These are phyloP conservation scores for Phytophthora syringae DNA, from an alignment of 352 stramenopile species.

Conservation along the genomic window DNA sequence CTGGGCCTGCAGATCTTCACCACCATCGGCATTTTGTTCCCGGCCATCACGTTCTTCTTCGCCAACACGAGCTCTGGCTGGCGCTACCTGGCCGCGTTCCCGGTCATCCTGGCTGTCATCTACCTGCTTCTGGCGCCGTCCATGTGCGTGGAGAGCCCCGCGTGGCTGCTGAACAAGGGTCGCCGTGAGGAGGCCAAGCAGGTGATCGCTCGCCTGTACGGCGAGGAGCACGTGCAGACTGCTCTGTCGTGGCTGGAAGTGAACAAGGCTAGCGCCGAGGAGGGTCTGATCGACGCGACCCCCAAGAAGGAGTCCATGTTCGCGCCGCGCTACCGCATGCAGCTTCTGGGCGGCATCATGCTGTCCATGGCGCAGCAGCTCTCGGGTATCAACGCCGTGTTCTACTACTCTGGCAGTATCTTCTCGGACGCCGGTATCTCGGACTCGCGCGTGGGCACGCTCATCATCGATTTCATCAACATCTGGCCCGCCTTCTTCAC, in stretches of 20 bases:
- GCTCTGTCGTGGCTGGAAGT: slow-evolving; percentile 39
- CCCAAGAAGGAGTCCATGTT: slow-evolving; percentile 38
- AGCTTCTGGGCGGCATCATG: no score
- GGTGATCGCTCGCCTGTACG: no score
- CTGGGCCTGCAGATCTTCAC: slow-evolving; percentile 56
- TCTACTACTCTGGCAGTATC: no score
- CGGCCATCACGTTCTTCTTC: slow-evolving; percentile 36
- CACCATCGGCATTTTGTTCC: no score
- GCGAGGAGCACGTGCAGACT: no score
- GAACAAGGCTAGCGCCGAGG: slow-evolving; percentile 11
- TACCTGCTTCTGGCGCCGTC: slow-evolving; percentile 26
- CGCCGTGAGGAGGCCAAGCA: slow-evolving; percentile 28
- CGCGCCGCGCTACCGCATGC: slow-evolving; percentile 21
- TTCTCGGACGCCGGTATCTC: no score
- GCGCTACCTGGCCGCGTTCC: slow-evolving; percentile 32
- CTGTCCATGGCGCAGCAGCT: no score
- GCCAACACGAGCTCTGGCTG: slow-evolving; percentile 30
- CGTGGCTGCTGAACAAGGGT: slow-evolving; percentile 52
- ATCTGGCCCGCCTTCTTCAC: no score
- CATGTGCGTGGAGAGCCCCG: slow-evolving; percentile 33
- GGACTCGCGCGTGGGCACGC: no score
- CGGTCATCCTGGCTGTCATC: slow-evolving; percentile 12
- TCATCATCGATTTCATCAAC: no score
- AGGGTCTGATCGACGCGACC: background rate
- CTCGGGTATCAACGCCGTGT: no score